phyloP scores from a whole-genome alignment of 306 rosid species.

The Prunus salicina region DNA sequence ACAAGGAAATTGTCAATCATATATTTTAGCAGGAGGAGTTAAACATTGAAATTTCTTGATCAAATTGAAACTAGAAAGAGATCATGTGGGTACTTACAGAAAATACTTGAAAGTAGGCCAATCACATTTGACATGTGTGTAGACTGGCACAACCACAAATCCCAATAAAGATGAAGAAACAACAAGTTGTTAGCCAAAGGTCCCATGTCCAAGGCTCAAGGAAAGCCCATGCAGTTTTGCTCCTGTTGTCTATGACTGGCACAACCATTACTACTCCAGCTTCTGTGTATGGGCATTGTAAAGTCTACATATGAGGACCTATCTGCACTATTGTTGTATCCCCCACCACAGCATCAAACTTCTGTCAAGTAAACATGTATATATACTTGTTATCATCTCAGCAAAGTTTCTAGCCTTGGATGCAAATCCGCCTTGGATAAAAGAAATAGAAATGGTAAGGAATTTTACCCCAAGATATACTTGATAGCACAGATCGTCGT shows the following conservation, averaged over 20 bases:
- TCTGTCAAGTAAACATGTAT: conserved; percentile 20
- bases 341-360: conserved; percentile 34
- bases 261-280: conserved; percentile 59
- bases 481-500: conserved; percentile 40
- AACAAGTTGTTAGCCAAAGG: conserved; percentile 47
- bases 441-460: too few relatives aligned
- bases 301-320: conserved; percentile 53
- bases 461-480: conserved; percentile 39
- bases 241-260: conserved; percentile 30
- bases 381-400: too few relatives aligned
- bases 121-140: too few relatives aligned
- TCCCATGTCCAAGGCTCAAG: conserved; percentile 49
- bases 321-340: conserved; percentile 32
- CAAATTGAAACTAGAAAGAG: too few relatives aligned
- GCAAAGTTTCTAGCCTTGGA: too few relatives aligned
- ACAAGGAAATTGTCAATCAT: too few relatives aligned
- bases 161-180: conserved; percentile 54
- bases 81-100: too few relatives aligned
- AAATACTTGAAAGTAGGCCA: too few relatives aligned
- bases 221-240: conserved; percentile 53
- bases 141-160: conserved; percentile 34
- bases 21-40: too few relatives aligned
- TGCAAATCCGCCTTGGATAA: too few relatives aligned
- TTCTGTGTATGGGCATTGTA: conserved; percentile 57
- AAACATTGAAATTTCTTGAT: too few relatives aligned